Evolutionary conservation across 768 basidiomycete species (phyloP).

Genomic region (Gyrodon lividus): DNA sequence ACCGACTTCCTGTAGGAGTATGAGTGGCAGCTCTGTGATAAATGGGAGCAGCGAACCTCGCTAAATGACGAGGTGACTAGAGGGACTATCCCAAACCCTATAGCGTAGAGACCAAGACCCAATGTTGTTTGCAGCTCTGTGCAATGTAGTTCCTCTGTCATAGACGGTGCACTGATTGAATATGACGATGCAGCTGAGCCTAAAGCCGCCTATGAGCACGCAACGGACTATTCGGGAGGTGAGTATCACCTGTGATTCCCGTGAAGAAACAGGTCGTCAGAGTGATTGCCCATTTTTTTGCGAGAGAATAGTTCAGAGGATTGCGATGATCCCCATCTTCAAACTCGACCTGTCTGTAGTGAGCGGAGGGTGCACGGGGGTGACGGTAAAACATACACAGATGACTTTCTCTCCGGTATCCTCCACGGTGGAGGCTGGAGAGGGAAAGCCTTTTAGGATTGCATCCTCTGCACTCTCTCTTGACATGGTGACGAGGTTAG

Average conservation of each 20-base stretch:
- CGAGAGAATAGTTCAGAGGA: conserved; percentile 35
- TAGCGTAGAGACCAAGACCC: conserved; percentile 50
- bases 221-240: background rate
- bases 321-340: conserved; percentile 38
- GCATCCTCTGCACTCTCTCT: background rate
- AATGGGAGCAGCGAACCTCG: conserved; percentile 34
- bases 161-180: conserved; percentile 52
- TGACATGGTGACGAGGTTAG: conserved; percentile 9
- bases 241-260: conserved; percentile 17
- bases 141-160: conserved; percentile 47
- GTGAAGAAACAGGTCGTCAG: conserved; percentile 28
- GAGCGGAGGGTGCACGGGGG: background rate
- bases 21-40: background rate
- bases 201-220: conserved; percentile 17
- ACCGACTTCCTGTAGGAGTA: conserved; percentile 52
- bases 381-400: conserved; percentile 6
- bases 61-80: conserved; percentile 66
- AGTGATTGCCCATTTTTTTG: conserved; percentile 46
- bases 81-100: conserved; percentile 62
- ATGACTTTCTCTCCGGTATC: conserved; percentile 5
- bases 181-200: conserved; percentile 53
- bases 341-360: conserved; percentile 37
- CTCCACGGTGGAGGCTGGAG: background rate
- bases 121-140: conserved; percentile 43
- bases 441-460: background rate